Evolutionary conservation across 2,329 filamentous ascomycete genomes (phyloP), one percentile per base, ranked within the genome.

Genomic region (Epichloe brachyelytri): DNA sequence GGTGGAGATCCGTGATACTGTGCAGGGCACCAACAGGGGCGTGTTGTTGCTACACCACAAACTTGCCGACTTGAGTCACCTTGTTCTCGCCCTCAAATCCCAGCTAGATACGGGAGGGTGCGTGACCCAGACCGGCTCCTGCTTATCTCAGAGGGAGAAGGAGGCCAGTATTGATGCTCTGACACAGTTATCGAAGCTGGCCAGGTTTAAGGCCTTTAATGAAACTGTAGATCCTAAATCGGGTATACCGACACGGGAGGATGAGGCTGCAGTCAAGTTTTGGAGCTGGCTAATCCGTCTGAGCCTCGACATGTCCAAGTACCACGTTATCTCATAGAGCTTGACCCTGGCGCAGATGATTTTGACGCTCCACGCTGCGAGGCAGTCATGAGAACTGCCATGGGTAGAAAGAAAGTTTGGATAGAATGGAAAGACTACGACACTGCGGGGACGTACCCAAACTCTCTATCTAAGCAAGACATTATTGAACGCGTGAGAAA

Each of bases 191-290:
- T 63, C 69, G 2, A 68, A 70, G 51, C 58, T 75, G 7, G 72
- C 72, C 57, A 73, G 71, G 54, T 75, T 75, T 64, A 75, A 75
- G 55, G 72, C 73, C 2, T 75, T 75, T 56, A 75, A 74, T 43
- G 67, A 72, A 56, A 69, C 69, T 2, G 69, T 75, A 36, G 70
- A 73, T 40, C 61, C 61, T 17, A 62, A 57, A 45, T 64, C 64
- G 3, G 59, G 60, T 22, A 56, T 51, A 3, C 60, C 60, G 12
- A 56, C 57, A 1, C 54, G 58, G 1, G 57, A 63, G 52, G 70
- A 73, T 49, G 63, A 71, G 19, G 60, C 60, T 2, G 66, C 65
- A 6, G 66, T 63, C 19, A 61, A 59, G 53, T 68, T 65, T 63
- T 75, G 1, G 68, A 70, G 22, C 63, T 74, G 10, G 65, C 65